Conservation (phyloP, 1,284 basidiomycete species). For the Porogramme epimiltina region DNA sequence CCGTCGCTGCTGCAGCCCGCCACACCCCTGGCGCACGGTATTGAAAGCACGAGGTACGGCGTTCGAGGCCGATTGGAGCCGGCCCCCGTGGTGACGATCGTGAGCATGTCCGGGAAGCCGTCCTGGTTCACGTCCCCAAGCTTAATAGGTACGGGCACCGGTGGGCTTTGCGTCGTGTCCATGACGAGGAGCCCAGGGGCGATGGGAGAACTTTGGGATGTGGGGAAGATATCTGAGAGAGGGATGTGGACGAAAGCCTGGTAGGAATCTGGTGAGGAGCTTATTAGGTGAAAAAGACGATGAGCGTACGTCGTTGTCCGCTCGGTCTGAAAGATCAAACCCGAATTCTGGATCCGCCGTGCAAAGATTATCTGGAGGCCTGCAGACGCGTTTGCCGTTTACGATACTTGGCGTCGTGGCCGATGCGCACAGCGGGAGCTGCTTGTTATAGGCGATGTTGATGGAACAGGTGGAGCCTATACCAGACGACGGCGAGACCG, state of each 20-base stretch:
- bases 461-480: slow-evolving; percentile 78
- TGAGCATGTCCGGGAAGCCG: slow-evolving; percentile 90
- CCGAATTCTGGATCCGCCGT: slow-evolving; percentile 78
- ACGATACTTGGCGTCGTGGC: slow-evolving; percentile 47
- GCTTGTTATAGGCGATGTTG: slow-evolving; percentile 94
- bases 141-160: slow-evolving; percentile 78
- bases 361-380: slow-evolving; percentile 83
- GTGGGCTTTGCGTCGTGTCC: slow-evolving; percentile 61
- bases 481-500: slow-evolving; percentile 66
- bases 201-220: slow-evolving; percentile 30
- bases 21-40: slow-evolving; percentile 63
- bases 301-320: slow-evolving; percentile 58
- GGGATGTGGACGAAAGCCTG: slow-evolving; percentile 74
- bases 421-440: slow-evolving; percentile 79
- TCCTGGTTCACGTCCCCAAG: slow-evolving; percentile 93
- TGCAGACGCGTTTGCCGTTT: slow-evolving; percentile 62
- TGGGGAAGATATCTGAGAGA: slow-evolving; percentile 62
- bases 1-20: slow-evolving; percentile 54
- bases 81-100: slow-evolving; percentile 56
- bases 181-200: slow-evolving; percentile 67
- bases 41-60: slow-evolving; percentile 74
- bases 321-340: slow-evolving; percentile 66
- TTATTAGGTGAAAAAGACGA: background rate
- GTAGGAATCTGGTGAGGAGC: background rate
- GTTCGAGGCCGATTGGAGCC: slow-evolving; percentile 42